Conservation (phyloP, 2,329 filamentous ascomycete genomes). For the Epichloe brachyelytri region DNA sequence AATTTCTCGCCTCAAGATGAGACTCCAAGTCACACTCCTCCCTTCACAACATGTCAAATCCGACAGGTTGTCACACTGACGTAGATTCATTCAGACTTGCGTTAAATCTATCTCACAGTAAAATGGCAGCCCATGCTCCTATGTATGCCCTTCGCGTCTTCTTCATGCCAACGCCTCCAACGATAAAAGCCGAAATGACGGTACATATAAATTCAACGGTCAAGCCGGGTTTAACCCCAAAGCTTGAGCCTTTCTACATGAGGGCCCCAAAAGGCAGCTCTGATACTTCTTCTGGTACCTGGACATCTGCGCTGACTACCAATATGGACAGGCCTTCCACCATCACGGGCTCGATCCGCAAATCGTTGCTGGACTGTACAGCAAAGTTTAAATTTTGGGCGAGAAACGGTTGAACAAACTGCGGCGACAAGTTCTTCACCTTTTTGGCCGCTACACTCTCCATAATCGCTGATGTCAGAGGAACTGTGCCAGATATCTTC, state of each 20-base stretch:
- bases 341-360: slow-evolving; percentile 12
- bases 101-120: background rate
- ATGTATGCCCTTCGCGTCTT: background rate
- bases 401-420: slow-evolving; percentile 29
- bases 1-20: too few relatives aligned
- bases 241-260: slow-evolving; percentile 12
- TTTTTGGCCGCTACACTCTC: slow-evolving; percentile 24
- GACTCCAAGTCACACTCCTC: too few relatives aligned
- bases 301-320: slow-evolving; percentile 19
- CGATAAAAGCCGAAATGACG: background rate
- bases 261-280: slow-evolving; percentile 18
- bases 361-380: slow-evolving; percentile 15
- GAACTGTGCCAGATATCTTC: slow-evolving; percentile 35
- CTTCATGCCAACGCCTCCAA: background rate
- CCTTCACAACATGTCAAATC: too few relatives aligned
- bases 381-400: slow-evolving; percentile 22
- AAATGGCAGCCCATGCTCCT: background rate
- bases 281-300: slow-evolving; percentile 11
- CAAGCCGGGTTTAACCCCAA: slow-evolving; percentile 8
- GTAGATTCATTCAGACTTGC: background rate
- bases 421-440: slow-evolving; percentile 24
- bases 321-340: slow-evolving; percentile 19
- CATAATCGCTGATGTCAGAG: slow-evolving; percentile 36
- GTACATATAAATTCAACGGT: background rate
- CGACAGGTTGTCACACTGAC: background rate